Evolutionary conservation across 1,284 basidiomycete species (phyloP).

Genomic region (Ceratobasidium sp.): DNA sequence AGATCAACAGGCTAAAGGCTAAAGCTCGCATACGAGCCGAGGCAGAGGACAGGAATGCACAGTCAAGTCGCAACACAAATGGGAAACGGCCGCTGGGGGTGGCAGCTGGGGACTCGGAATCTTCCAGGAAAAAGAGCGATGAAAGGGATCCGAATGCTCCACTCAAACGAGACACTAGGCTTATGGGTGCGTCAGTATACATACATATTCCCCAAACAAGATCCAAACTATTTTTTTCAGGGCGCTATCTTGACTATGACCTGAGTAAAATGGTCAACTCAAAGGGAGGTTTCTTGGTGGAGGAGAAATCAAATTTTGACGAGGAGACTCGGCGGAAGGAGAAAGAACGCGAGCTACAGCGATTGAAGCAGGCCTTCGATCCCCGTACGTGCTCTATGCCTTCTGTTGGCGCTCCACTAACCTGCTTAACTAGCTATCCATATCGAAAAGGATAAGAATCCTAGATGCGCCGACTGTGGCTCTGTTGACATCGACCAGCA

Average conservation of each 20-base stretch:
- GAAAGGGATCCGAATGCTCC: constrained; percentile 54
- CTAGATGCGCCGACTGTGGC: constrained; percentile 82
- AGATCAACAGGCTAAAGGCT: constrained; percentile 62
- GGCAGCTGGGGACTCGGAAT: constrained; percentile 62
- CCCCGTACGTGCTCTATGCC: constrained; percentile 61
- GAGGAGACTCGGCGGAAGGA: constrained; percentile 72
- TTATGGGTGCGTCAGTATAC: constrained; percentile 56
- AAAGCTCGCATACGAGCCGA: constrained; percentile 62
- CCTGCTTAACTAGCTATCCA: constrained; percentile 62
- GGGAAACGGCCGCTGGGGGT: constrained; percentile 64
- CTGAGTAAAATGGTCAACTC: constrained; percentile 96
- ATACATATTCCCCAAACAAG: background rate
- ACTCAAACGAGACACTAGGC: constrained; percentile 70
- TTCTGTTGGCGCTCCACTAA: background rate
- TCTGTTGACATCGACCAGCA: constrained; percentile 85
- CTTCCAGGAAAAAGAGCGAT: constrained; percentile 60
- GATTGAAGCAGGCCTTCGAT: constrained; percentile 70
- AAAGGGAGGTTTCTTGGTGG: constrained; percentile 89
- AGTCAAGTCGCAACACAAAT: constrained; percentile 58
- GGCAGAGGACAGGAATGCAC: constrained; percentile 49
- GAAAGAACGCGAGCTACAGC: constrained; percentile 74
- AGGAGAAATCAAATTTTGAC: constrained; percentile 75
- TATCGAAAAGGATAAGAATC: constrained; percentile 72
- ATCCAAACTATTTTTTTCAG: constrained; percentile 45
- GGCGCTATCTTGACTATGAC: constrained; percentile 93